A percentile compares a stretch with the other conserved stretches of the same genome.
These are phyloP conservation scores for Candida gigantensis DNA, from an alignment of 1,139 yeast genomes.

Conservation along the genomic window DNA sequence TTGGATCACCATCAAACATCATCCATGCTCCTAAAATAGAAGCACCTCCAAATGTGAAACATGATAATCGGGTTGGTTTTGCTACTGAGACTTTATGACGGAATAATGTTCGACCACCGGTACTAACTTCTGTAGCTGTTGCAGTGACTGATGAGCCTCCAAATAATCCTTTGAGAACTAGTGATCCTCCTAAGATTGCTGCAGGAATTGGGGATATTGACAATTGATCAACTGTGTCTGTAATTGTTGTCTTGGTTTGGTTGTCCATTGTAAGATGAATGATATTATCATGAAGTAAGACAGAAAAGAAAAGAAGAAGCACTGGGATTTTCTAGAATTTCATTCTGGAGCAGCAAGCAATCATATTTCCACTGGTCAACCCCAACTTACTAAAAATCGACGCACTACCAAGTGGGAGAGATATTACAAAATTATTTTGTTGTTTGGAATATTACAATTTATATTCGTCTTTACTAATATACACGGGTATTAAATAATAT, in stretches of 20 bases:
- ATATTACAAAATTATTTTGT: too few relatives aligned
- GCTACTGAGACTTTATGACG: slow-evolving; percentile 15
- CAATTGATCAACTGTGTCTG: slow-evolving; percentile 10
- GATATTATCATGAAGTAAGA: too few relatives aligned
- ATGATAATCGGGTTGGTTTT: slow-evolving; percentile 40
- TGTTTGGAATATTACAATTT: too few relatives aligned
- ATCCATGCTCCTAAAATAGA: slow-evolving; percentile 80
- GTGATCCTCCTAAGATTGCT: slow-evolving; percentile 14
- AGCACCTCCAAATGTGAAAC: slow-evolving; percentile 63
- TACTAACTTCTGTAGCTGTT: slow-evolving; percentile 5
- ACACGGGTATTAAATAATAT: too few relatives aligned
- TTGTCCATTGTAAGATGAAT: too few relatives aligned
- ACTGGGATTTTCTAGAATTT: too few relatives aligned
- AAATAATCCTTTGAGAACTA: slow-evolving; percentile 13
- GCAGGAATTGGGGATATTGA: slow-evolving; percentile 18
- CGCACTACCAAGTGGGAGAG: too few relatives aligned
- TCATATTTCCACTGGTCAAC: too few relatives aligned
- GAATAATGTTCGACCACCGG: slow-evolving; percentile 11
- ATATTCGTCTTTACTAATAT: too few relatives aligned
- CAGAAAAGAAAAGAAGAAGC: too few relatives aligned
- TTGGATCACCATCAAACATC: slow-evolving; percentile 75
- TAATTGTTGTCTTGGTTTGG: background rate
- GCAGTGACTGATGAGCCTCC: slow-evolving; percentile 5
- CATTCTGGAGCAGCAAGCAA: too few relatives aligned
- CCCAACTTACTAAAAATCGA: too few relatives aligned